These are phyloP conservation scores for Vanrija humicola DNA, from an alignment of 1,284 basidiomycete genomes.

Conservation along the genomic window DNA sequence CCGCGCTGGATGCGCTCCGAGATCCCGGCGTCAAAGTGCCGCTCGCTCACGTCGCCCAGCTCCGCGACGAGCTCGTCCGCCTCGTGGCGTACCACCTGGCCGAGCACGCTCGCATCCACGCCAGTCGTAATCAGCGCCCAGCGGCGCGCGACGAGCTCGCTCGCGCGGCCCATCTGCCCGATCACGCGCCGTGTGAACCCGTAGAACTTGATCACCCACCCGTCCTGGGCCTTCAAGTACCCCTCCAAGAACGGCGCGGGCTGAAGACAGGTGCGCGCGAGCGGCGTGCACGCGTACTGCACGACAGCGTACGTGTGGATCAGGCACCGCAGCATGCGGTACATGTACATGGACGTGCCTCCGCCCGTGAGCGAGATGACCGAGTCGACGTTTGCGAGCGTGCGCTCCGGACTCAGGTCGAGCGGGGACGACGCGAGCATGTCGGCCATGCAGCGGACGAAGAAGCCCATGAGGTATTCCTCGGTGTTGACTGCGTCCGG, in stretches of 20 bases:
- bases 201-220: conserved; percentile 23
- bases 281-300: conserved; percentile 10
- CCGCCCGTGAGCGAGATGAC: too few species aligned
- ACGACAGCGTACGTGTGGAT: conserved; percentile 16
- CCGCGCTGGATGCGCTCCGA: conserved; percentile 17
- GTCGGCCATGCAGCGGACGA: conserved; percentile 23
- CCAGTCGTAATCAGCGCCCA: conserved; percentile 5
- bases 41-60: conserved; percentile 8
- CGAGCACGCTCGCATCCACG: not conserved
- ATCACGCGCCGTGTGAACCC: conserved; percentile 18
- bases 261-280: not conserved
- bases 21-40: conserved; percentile 9
- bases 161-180: conserved; percentile 13
- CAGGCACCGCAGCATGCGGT: conserved; percentile 14
- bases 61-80: conserved; percentile 4
- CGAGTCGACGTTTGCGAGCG: not conserved
- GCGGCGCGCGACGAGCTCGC: conserved; percentile 14
- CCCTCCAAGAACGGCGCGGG: conserved; percentile 1
- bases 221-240: not conserved
- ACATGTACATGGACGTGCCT: not conserved
- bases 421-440: conserved; percentile 14
- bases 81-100: conserved; percentile 3
- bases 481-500: conserved; percentile 16
- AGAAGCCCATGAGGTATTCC: conserved; percentile 22
- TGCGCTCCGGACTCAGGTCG: not conserved